Conservation (phyloP, 2,329 filamentous ascomycete species). For the Venturia pyrina region DNA sequence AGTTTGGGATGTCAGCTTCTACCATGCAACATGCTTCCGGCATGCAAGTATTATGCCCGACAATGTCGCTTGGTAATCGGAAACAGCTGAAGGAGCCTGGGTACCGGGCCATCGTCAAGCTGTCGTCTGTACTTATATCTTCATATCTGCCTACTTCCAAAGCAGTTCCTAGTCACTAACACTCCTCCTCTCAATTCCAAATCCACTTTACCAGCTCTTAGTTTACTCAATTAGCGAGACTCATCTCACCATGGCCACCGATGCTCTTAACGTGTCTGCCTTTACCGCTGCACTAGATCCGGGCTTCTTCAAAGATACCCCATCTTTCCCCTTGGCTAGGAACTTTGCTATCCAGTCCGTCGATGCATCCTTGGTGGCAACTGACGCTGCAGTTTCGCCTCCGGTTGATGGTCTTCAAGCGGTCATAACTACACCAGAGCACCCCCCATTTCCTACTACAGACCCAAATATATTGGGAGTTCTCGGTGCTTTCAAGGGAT, state of each 20-base stretch:
- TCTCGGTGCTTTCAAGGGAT: constrained; percentile 20
- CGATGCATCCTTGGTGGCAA: background rate
- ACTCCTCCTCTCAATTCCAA: background rate
- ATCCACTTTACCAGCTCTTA: background rate
- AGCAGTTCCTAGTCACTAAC: background rate
- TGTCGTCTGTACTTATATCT: background rate
- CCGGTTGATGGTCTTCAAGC: background rate
- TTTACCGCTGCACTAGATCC: background rate
- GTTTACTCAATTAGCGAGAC: too few relatives aligned
- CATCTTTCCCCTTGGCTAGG: background rate
- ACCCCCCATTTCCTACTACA: background rate
- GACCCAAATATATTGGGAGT: constrained; percentile 15
- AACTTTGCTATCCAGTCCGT: background rate
- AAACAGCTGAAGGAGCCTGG: background rate
- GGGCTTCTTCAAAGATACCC: background rate
- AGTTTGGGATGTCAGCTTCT: background rate
- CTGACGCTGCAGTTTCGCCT: background rate
- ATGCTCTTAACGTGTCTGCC: background rate
- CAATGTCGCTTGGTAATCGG: background rate
- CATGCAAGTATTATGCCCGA: background rate
- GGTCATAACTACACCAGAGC: background rate
- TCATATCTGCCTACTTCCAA: background rate
- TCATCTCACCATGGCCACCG: background rate
- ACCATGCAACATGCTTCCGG: background rate
- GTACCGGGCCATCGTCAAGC: background rate